phyloP scores from a whole-genome alignment of 208 protist species.

The Wallacemonas sp. region DNA sequence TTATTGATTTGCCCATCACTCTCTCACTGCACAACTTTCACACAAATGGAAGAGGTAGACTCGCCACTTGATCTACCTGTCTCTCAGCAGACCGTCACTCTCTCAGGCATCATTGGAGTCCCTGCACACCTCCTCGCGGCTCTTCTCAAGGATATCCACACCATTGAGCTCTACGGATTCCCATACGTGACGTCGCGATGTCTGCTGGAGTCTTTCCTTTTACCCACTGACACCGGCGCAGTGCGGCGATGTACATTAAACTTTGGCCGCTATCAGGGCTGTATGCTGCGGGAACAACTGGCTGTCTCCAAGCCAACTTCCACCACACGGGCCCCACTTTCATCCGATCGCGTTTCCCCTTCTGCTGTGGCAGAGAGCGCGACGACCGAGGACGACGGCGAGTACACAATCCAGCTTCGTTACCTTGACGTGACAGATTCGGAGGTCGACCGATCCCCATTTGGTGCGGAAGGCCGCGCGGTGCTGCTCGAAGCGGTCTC shows the following conservation, averaged over 20 bases:
- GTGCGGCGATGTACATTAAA: slow-evolving; percentile 40
- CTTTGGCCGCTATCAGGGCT: slow-evolving; percentile 22
- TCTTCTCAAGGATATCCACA: slow-evolving; percentile 31
- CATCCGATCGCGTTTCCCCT: no score
- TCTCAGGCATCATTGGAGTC: slow-evolving; percentile 46
- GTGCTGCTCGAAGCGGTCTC: slow-evolving; percentile 18
- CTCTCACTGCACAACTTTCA: no score
- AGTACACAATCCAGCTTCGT: slow-evolving; percentile 24
- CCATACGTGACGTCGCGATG: slow-evolving; percentile 35
- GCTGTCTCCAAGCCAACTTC: no score
- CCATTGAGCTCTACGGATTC: slow-evolving; percentile 39
- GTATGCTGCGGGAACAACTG: slow-evolving; percentile 46
- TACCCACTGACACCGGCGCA: slow-evolving; percentile 16
- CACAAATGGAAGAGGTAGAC: not conserved
- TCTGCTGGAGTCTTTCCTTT: slow-evolving; percentile 37
- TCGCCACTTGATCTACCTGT: no score
- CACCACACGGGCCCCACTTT: no score
- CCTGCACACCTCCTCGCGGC: slow-evolving; percentile 25
- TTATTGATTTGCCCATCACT: no score
- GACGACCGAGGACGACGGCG: not conserved
- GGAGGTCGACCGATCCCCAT: slow-evolving; percentile 44
- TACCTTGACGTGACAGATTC: slow-evolving; percentile 32
- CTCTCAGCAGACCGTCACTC: slow-evolving; percentile 8
- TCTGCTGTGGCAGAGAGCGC: no score
- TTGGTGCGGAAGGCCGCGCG: slow-evolving; percentile 29